Evolutionary conservation across 108 stramenopile genomes (phyloP).

Genomic region (Fragilaria radians): DNA sequence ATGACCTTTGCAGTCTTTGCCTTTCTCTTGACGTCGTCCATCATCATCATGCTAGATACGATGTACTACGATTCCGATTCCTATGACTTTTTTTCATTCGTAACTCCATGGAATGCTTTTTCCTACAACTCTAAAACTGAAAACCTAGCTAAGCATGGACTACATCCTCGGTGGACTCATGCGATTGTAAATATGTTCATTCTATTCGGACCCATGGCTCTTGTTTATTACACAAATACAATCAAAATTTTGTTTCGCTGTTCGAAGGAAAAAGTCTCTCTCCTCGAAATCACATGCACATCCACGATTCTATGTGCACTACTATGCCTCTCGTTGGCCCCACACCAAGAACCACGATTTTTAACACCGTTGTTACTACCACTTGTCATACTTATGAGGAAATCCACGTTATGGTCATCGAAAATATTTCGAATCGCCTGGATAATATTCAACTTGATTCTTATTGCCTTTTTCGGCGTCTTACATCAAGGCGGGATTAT

Average conservation of each 20-base stretch:
- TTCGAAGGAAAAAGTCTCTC: neutral
- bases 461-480: conserved; percentile 57
- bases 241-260: neutral
- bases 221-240: conserved; percentile 19
- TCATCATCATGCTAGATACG: conserved; percentile 32
- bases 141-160: conserved; percentile 66
- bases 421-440: conserved; percentile 13
- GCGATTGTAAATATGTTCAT: conserved; percentile 71
- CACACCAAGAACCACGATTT: conserved; percentile 83
- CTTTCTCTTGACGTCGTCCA: conserved; percentile 23
- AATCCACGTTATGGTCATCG: neutral
- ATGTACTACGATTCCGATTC: conserved; percentile 25
- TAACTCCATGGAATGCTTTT: conserved; percentile 73
- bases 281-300: conserved; percentile 11
- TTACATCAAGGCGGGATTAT: conserved; percentile 66
- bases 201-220: conserved; percentile 58
- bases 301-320: conserved; percentile 41
- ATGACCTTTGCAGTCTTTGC: neutral
- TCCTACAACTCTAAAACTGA: conserved; percentile 56
- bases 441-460: conserved; percentile 57
- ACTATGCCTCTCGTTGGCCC: conserved; percentile 53
- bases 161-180: conserved; percentile 73
- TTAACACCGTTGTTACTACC: conserved; percentile 57
- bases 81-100: neutral
- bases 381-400: conserved; percentile 36